Percentiles rank a stretch among this genome's conserved stretches.
Evolutionary conservation across 2,329 filamentous ascomycete species (phyloP).

Genomic region (Aspergillus sojae): DNA sequence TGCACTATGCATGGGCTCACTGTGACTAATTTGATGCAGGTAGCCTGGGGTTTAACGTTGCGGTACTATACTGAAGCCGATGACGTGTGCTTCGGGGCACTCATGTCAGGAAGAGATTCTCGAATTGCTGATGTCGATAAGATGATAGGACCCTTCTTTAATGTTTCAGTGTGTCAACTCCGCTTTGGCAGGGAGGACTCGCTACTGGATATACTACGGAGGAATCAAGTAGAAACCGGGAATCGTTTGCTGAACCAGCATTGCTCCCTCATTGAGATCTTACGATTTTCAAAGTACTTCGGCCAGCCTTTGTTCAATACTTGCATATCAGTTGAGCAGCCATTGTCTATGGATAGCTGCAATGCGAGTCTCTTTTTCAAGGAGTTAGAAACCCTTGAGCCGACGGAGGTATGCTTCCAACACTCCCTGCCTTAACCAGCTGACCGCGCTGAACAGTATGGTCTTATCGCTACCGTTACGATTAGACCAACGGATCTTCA

Average conservation of each 20-base stretch:
- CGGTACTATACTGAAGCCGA: conserved; percentile 4
- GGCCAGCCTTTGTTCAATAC: conserved; percentile 5
- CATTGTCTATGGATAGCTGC: not conserved
- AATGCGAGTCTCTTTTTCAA: not conserved
- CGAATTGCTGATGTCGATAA: not conserved
- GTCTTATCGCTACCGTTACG: not conserved
- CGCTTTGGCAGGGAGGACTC: not conserved
- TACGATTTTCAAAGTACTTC: not conserved
- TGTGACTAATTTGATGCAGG: conserved; percentile 7
- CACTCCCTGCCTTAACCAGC: not conserved
- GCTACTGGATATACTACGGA: not conserved
- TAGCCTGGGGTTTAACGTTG: conserved; percentile 14
- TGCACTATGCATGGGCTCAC: not conserved
- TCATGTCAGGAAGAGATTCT: conserved; percentile 11
- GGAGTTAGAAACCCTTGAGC: not conserved
- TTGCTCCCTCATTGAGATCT: not conserved
- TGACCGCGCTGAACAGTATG: not conserved
- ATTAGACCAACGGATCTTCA: not conserved
- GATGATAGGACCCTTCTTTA: conserved; percentile 5
- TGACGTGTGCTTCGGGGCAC: conserved; percentile 13
- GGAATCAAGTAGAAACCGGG: not conserved
- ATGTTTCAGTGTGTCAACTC: not conserved
- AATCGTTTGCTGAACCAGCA: conserved; percentile 3
- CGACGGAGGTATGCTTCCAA: conserved; percentile 1
- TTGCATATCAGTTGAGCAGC: conserved; percentile 4